These are phyloP conservation scores for Aquilaria yunnanensis DNA, from an alignment of 345 rosid species.

Conservation along the genomic window DNA sequence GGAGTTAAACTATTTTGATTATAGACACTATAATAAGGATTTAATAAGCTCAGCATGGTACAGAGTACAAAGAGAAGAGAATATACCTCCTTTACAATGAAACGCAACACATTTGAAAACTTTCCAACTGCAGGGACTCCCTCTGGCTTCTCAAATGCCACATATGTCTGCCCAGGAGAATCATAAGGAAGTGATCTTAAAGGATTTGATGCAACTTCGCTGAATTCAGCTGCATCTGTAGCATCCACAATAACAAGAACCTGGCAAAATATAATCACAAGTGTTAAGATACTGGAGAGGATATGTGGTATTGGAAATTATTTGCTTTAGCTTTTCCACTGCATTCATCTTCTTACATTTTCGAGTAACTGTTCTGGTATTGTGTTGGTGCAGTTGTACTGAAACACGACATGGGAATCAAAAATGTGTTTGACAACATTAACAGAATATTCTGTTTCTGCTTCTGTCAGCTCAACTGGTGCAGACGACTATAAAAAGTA, in stretches of 20 bases:
- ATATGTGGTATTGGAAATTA: background rate
- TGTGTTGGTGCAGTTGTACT: slow-evolving; percentile 88
- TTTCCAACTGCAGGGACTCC: slow-evolving; percentile 72
- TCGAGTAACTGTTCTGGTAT: slow-evolving; percentile 85
- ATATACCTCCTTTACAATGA: slow-evolving; percentile 77
- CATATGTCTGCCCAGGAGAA: slow-evolving; percentile 77
- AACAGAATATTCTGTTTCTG: slow-evolving; percentile 87
- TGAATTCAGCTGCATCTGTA: slow-evolving; percentile 81
- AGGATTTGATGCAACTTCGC: slow-evolving; percentile 53
- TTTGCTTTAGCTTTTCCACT: slow-evolving; percentile 7
- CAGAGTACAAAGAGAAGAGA: background rate
- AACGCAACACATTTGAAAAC: slow-evolving; percentile 71
- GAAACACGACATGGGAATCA: slow-evolving; percentile 74
- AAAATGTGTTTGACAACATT: slow-evolving; percentile 81
- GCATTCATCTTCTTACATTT: slow-evolving; percentile 34
- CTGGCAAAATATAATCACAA: slow-evolving; percentile 32
- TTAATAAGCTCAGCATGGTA: too few relatives aligned
- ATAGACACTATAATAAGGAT: too few relatives aligned
- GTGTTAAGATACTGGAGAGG: slow-evolving; percentile 4
- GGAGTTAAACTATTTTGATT: too few relatives aligned
- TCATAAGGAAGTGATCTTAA: slow-evolving; percentile 74
- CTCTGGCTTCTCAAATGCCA: slow-evolving; percentile 75
- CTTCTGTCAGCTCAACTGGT: slow-evolving; percentile 87
- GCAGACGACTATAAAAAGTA: slow-evolving; percentile 48
- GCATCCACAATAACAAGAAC: slow-evolving; percentile 73